These are phyloP conservation scores for Leccinellum luteum DNA, from an alignment of 768 basidiomycete genomes.

Conservation along the genomic window DNA sequence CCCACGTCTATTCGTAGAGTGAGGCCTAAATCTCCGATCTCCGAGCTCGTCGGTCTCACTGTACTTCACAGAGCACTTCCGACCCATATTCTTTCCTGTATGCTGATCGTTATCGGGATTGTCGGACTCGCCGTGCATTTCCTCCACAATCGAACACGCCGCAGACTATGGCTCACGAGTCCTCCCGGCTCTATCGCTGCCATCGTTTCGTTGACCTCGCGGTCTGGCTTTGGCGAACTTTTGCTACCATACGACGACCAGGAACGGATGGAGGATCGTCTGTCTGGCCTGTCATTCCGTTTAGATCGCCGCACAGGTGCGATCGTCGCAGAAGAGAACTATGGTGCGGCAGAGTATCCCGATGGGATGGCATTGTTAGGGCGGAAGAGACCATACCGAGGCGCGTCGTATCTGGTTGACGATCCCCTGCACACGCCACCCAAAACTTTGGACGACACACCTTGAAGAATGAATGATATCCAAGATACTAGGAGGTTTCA, in stretches of 20 bases:
- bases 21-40: constrained; percentile 18
- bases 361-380: constrained; percentile 20
- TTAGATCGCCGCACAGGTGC: constrained; percentile 60
- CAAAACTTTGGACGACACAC: background rate
- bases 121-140: constrained; percentile 48
- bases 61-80: constrained; percentile 45
- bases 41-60: constrained; percentile 1
- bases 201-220: constrained; percentile 53
- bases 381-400: constrained; percentile 4
- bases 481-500: background rate
- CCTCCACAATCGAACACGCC: constrained; percentile 45
- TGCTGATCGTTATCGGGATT: constrained; percentile 49
- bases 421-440: background rate
- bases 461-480: background rate
- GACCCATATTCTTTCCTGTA: constrained; percentile 45
- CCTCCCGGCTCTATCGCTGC: constrained; percentile 61
- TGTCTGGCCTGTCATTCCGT: constrained; percentile 50
- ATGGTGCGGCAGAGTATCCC: background rate
- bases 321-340: constrained; percentile 54
- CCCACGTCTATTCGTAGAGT: constrained; percentile 61
- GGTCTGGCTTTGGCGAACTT: constrained; percentile 60
- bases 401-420: constrained; percentile 1
- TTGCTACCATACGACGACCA: constrained; percentile 59
- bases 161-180: constrained; percentile 48
- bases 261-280: constrained; percentile 42